These are phyloP conservation scores for Penicillium coffeae DNA, from an alignment of 495 filamentous ascomycete species.

Conservation along the genomic window DNA sequence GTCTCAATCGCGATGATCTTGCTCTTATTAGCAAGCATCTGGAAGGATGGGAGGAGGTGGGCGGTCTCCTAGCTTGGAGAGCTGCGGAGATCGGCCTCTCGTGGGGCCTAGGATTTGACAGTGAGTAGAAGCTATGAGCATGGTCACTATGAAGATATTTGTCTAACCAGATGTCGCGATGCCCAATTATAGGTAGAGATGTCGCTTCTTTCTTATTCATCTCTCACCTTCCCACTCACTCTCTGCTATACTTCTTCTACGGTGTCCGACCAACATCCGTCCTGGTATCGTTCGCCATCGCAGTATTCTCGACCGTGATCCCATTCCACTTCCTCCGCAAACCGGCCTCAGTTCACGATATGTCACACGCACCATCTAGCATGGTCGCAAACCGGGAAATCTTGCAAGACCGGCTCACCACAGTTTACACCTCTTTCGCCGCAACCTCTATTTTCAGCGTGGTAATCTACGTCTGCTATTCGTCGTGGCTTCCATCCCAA, in stretches of 20 bases:
- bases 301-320: constrained; percentile 60
- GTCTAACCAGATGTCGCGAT: not conserved
- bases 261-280: constrained; percentile 54
- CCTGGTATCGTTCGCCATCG: constrained; percentile 55
- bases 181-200: constrained; percentile 58
- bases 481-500: constrained; percentile 60
- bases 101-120: constrained; percentile 69
- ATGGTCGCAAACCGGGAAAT: constrained; percentile 63
- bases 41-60: constrained; percentile 59
- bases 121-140: constrained; percentile 31
- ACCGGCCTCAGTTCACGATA: constrained; percentile 57
- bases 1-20: constrained; percentile 53
- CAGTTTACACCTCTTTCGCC: constrained; percentile 59
- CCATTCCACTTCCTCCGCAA: constrained; percentile 70
- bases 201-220: constrained; percentile 63
- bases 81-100: constrained; percentile 63
- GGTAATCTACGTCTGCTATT: constrained; percentile 58
- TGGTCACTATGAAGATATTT: not conserved
- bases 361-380: constrained; percentile 38
- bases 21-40: constrained; percentile 56
- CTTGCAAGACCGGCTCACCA: constrained; percentile 60
- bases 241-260: constrained; percentile 74
- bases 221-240: constrained; percentile 65
- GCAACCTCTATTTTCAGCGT: constrained; percentile 65
- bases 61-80: constrained; percentile 60